Evolutionary conservation across 176 grass and related monocot genomes (phyloP), one percentile per base, ranked within the genome.

Genomic region (Panicum miliaceum): DNA sequence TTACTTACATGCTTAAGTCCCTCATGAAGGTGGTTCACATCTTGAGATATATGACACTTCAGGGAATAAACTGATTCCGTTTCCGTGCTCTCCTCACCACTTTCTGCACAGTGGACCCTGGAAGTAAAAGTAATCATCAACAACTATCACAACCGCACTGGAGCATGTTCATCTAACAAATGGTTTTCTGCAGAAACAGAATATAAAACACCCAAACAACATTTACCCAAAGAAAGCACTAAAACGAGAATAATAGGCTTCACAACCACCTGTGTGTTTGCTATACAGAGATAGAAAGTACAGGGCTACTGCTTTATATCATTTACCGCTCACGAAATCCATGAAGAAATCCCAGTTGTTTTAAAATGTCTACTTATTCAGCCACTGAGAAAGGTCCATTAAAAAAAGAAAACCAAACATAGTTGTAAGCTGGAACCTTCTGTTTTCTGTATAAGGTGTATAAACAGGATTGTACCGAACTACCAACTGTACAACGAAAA

Each of bases 11-110:
- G 91, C 82, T 88, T 99, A 43, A 99, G 90, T 75, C 97, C 97
- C 77, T 99, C 97, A 42, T 99, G 97, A 77, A 99, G 90, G 80
- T 99, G 97, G 90, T 99, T 99, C 53, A 99, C 94, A 83, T 99
- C 97, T 3, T 96, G 93, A 81, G 97, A 99, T 91, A 99, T 96
- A 89, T 99, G 97, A 37, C 97, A 99, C 86, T 99, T 99, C 14
- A 99, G 78, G 60, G 97, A 87, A 92, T 91, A 96, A 60, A 99
- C 91, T 35, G 88, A 92, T 82, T 99, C 97, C 69, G 73, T 86
- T 84, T 94, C 97, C 56, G 65, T 88, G 80, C 90, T 93, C 81
- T 99, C 97, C 82, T 99, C 97, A 22, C 93, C 90, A 82, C 93
- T 99, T 89, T 99, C 97, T 76, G 93, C 88, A 89, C 97, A 99